Base-by-base conservation (phyloP, 2,329 filamentous ascomycete genomes). In the Thielaviopsis punctulata region DNA sequence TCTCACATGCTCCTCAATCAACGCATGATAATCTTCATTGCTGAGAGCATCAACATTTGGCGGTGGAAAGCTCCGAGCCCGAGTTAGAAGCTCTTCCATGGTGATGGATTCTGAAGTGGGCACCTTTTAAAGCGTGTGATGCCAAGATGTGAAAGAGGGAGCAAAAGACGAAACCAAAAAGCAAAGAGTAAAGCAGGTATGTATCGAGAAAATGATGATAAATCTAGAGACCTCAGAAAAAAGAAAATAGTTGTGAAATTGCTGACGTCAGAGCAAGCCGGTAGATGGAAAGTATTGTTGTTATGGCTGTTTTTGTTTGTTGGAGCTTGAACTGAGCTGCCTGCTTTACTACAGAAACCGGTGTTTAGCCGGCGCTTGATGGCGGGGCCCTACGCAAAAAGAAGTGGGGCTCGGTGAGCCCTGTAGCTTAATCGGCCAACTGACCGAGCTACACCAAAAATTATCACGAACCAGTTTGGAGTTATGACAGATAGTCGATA, bases 351-450 rank as follows among this genome's bases (percentile, higher is more conserved):
- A 12, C 30, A 36, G 13, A 18, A 44, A 51, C 49, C 53, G 50
- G 48, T 21, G 33, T 55, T 55, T 55, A 55, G 53, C 53, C 53
- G 52, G 6, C 19, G 19, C 21, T 45, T 13, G 22, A 18, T 48
- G 49, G 47, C 36, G 51, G 51, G 45, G 23, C 23, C 19, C 2
- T 10, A 24, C 18, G n/a, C 30, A 15, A 10, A 13, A 12, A 36
- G n/a, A 36, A 15, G 30, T 36, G 30, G 30, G 30, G 30, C 30
- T 36, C 30, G 30, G 30, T 36, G 7, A 36, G 30, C 13, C 1
- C n/a, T 33, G 25, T n/a, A n/a, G 10, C 30, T 33, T 33, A 12
- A 12, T 12, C 9, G 9, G 30, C 30, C 13, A 9, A 36, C n/a
- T 36, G 30, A 36, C 30, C 30, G 30, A 36, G 30, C 30, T 36